Evolutionary conservation across 2,329 filamentous ascomycete genomes (phyloP), one percentile per base, ranked within the genome.

Genomic region (Capronia coronata): DNA sequence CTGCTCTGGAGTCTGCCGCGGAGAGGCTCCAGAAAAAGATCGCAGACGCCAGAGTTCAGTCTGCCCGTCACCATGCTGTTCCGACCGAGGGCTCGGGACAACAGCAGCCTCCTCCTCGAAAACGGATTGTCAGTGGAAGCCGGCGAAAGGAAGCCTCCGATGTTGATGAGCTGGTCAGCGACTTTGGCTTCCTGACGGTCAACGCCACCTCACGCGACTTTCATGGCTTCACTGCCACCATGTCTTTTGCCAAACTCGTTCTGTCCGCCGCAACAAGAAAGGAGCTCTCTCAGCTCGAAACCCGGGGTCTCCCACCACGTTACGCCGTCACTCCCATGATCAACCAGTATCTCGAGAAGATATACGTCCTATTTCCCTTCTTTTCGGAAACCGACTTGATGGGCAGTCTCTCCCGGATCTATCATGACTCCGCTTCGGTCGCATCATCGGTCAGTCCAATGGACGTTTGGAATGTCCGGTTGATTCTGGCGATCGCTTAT

Each of bases 141-240:
- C 71, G 75, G 48, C 68, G 73, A 18, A 78, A 75, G 57, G 91
- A 96, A 65, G 85, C 86, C 39, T 86, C 83, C 0, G 87, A 94
- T 65, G 88, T 96, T 46, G 91, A 96, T 68, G 84, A 93, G 46
- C 73, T 97, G 2, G 87, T 96, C 18, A 94, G 90, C 1, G 90
- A 95, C 63, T 95, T 97, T 73, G 90, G 90, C 46, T 91, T 88
- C 62, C 71, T 96, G 82, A 88, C 91, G 3, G 87, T 98, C 63
- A 94, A 95, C 71, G 90, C 93, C 22, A 96, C 90, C 0, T 91
- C 90, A 1, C 79, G 89, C 63, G 93, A 97, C 67, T 96, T 96
- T 63, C 88, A 94, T 65, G 85, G 88, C 7, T 88, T 90, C 50
- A 83, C 86, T 23, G 85, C 82, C 52, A 88, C 87, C 62, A 94